phyloP scores from a whole-genome alignment of 2,329 filamentous ascomycete species.

The Reticulascus tulasneorum region DNA sequence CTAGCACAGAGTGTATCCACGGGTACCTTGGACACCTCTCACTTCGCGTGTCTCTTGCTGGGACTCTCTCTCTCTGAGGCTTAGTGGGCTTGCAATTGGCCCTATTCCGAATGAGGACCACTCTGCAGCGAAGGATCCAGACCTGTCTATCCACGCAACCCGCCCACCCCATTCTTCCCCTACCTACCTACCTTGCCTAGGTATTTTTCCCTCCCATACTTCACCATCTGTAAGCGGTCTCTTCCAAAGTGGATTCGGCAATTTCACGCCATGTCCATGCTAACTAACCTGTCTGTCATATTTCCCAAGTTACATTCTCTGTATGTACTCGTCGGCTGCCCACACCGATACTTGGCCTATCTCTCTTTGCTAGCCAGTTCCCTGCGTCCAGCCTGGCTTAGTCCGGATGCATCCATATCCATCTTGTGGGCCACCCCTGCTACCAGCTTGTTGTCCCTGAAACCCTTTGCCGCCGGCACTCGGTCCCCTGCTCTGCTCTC shows the following conservation, averaged over 20 bases:
- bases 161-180: not conserved
- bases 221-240: conserved; percentile 11
- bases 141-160: not conserved
- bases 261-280: conserved; percentile 14
- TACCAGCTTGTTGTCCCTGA: conserved; percentile 8
- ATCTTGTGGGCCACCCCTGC: conserved; percentile 10
- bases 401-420: conserved; percentile 11
- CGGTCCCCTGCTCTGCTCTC: conserved; percentile 9
- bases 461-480: conserved; percentile 14
- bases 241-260: conserved; percentile 13
- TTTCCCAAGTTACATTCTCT: conserved; percentile 14
- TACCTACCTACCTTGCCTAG: not conserved
- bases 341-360: conserved; percentile 13
- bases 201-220: not conserved
- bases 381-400: conserved; percentile 4
- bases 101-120: no score
- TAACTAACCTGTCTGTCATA: conserved; percentile 14
- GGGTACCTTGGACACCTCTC: no score
- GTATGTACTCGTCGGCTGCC: no score
- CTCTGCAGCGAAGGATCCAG: no score
- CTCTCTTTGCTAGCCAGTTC: conserved; percentile 3
- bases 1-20: no score
- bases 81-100: no score
- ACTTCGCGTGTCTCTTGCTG: no score
- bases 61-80: no score